Base-by-base conservation (phyloP, 805 yeast species). In the Cyberlindnera xylosilytica region DNA sequence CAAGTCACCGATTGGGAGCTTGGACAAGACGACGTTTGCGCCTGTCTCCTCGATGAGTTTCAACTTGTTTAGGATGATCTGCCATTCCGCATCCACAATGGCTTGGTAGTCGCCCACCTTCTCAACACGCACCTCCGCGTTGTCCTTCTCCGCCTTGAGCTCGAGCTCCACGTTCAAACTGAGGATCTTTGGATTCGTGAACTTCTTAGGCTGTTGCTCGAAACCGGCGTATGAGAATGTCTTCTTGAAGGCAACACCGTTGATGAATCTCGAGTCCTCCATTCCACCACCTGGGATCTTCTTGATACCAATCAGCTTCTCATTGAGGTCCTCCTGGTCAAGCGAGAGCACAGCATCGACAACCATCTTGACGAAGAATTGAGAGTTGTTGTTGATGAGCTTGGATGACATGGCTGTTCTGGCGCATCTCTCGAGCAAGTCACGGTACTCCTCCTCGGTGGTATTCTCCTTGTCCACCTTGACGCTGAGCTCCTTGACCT, bases 1-100 rank as follows among this genome's bases (percentile, higher is more conserved):
- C 62, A 93, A 75, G 66, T 93, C 99, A 51, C 99, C 99, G 61
- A 93, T 93, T 42, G 99, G 99, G 56, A 93, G 73, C 63, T 89
- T 89, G 15, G 97, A 90, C 47, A 93, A 76, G 32, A 93, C 96
- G 43, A 93, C 87, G 60, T 87, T 82, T 26, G 97, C 97, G 20
- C 98, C 98, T 3, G 95, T 75, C 20, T 73, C 74, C 54, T 79
- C 83, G 51, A 93, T 84, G 39, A 87, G 83, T 58, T 87, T 84
- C 53, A 93, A 76, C 68, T 93, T 93, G 60, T 83, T 77, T 57
- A 86, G 74, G 52, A 93, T 93, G 52, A 93, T 85, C 63, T 87
- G 79, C 98, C 99, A 93, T 67, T 93, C 99, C n/a, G 99, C 99
- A 66, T 93, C 98, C 16, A 93, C 99, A 44, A 93, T 84, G 26